These are phyloP conservation scores for Rhodotorula graminis DNA, from an alignment of 768 basidiomycete genomes.

Conservation along the genomic window DNA sequence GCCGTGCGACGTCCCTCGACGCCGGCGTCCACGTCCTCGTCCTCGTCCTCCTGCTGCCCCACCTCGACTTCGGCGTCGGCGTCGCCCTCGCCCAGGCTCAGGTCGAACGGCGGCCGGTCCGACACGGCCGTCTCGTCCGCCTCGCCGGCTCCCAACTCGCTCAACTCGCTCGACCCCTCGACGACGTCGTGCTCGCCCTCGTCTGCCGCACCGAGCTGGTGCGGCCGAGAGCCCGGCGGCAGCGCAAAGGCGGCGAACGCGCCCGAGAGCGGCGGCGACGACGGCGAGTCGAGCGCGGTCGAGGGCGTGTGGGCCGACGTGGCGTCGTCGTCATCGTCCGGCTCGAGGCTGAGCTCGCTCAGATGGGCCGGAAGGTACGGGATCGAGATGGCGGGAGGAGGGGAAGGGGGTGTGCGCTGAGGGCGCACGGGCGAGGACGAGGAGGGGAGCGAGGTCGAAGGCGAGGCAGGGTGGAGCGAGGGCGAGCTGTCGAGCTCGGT, in stretches of 20 bases:
- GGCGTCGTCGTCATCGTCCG: background rate
- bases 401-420: background rate
- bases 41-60: too few relatives aligned
- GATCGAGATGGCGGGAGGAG: background rate
- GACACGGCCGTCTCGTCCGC: background rate
- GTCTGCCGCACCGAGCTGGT: too few relatives aligned
- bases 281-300: background rate
- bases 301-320: background rate
- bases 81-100: constrained; percentile 6
- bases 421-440: too few relatives aligned
- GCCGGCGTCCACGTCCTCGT: too few relatives aligned
- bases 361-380: background rate
- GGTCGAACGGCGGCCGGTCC: constrained; percentile 20
- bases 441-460: background rate
- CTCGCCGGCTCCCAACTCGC: background rate
- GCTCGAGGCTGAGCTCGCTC: background rate
- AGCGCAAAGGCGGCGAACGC: constrained; percentile 16
- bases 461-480: background rate
- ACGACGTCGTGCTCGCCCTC: background rate
- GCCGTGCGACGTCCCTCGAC: too few relatives aligned
- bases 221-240: background rate
- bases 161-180: background rate
- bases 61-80: background rate
- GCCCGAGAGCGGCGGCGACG: background rate
- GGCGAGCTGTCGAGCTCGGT: background rate